Percentiles rank a stretch among this genome's conserved stretches.
Conservation (phyloP, 352 stramenopile genomes). For the Phytophthora pseudosyringae region DNA sequence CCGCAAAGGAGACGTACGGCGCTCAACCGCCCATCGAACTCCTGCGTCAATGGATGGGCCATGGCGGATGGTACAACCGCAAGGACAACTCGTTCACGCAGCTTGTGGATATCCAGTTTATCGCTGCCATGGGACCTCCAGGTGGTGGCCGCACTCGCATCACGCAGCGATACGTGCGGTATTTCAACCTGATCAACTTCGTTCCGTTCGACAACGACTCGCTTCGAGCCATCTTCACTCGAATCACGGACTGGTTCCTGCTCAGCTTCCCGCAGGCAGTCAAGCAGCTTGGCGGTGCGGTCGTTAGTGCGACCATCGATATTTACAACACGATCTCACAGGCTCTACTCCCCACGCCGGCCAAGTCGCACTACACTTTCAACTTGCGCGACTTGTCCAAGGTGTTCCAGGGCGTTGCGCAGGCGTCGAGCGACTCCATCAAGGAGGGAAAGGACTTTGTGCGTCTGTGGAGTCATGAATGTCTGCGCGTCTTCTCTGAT, state of each 20-base stretch:
- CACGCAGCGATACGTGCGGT: conserved; percentile 92
- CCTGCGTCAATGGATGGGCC: conserved; percentile 94
- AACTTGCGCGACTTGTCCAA: conserved; percentile 94
- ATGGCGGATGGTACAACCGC: conserved; percentile 94
- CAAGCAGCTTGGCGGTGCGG: conserved; percentile 69
- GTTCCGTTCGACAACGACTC: conserved; percentile 91
- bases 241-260: conserved; percentile 93
- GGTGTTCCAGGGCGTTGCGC: conserved; percentile 92
- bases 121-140: conserved; percentile 92
- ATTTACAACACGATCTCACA: conserved; percentile 93
- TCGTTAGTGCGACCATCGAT: conserved; percentile 91
- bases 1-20: conserved; percentile 94
- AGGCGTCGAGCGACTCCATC: conserved; percentile 78
- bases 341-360: conserved; percentile 91
- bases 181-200: conserved; percentile 95
- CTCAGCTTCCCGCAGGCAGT: conserved; percentile 80
- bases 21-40: conserved; percentile 94
- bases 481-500: conserved; percentile 91
- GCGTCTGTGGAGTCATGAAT: conserved; percentile 93
- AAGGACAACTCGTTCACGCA: conserved; percentile 94
- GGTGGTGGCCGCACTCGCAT: conserved; percentile 92
- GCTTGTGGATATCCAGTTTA: conserved; percentile 94
- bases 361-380: conserved; percentile 96
- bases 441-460: conserved; percentile 89
- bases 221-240: conserved; percentile 87